phyloP scores from a whole-genome alignment of 345 rosid genomes.

The Populus ilicifolia region DNA sequence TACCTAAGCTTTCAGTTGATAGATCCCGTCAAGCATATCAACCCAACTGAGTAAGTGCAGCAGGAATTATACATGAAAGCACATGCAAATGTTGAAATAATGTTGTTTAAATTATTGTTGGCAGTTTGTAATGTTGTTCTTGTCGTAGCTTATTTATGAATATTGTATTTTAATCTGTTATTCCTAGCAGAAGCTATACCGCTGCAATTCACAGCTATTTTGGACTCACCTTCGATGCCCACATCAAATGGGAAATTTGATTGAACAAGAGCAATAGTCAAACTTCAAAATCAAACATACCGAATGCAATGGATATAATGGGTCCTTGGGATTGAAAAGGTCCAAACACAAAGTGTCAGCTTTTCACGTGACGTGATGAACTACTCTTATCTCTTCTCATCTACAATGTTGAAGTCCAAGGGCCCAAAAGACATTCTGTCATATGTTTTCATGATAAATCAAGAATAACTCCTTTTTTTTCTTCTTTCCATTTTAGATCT shows the following conservation, averaged over 20 bases:
- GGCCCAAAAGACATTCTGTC: too few relatives aligned
- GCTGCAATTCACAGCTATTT: not conserved
- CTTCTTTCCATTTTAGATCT: too few relatives aligned
- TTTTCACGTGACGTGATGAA: slow-evolving; percentile 28
- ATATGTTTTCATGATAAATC: too few relatives aligned
- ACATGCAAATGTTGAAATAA: not conserved
- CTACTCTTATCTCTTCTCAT: slow-evolving; percentile 9
- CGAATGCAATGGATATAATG: not conserved
- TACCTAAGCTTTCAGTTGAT: too few relatives aligned
- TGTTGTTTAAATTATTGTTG: not conserved
- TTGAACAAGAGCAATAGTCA: not conserved
- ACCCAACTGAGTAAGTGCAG: too few relatives aligned
- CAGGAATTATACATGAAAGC: not conserved
- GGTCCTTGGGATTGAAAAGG: slow-evolving; percentile 3
- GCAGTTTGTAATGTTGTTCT: not conserved
- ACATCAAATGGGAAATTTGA: not conserved
- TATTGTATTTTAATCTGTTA: not conserved
- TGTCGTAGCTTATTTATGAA: not conserved
- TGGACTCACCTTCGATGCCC: not conserved
- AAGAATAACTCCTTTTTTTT: too few relatives aligned
- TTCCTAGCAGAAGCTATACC: not conserved
- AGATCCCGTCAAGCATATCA: too few relatives aligned
- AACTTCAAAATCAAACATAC: not conserved
- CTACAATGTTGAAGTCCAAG: not conserved
- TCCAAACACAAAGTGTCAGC: slow-evolving; percentile 22